A percentile compares a stretch with the other conserved stretches of the same genome.
These are phyloP conservation scores for Thuidium tamariscinum DNA, from an alignment of 225 moss, liverwort and hornwort genomes.

Conservation along the genomic window DNA sequence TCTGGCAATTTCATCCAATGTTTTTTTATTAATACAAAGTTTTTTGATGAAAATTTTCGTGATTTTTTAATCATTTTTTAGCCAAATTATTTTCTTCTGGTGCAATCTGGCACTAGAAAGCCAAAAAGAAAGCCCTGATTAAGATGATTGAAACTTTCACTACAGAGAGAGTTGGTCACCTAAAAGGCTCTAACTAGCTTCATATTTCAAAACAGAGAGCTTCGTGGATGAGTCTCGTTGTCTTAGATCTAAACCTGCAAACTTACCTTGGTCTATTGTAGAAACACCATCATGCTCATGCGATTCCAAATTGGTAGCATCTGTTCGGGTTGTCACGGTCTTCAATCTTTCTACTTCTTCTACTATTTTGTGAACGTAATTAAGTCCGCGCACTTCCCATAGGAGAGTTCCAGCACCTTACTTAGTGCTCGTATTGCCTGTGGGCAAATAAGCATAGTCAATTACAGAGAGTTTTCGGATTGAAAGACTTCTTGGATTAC, in stretches of 20 bases:
- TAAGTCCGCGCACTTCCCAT: constrained; percentile 65
- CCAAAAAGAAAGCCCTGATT: too few species aligned
- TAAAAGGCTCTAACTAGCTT: too few species aligned
- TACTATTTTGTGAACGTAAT: constrained; percentile 39
- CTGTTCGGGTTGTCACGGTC: background rate
- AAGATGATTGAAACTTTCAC: background rate
- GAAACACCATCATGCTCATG: background rate
- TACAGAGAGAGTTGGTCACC: background rate
- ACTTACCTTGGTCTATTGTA: background rate
- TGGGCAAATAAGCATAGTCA: background rate
- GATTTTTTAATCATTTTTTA: too few species aligned
- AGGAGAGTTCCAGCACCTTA: constrained; percentile 78
- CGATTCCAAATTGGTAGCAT: background rate
- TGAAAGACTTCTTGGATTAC: background rate
- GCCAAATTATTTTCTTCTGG: too few species aligned
- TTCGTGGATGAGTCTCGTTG: background rate
- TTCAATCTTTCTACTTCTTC: constrained; percentile 54
- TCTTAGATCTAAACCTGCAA: background rate
- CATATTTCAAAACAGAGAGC: too few species aligned
- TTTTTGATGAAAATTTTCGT: too few species aligned
- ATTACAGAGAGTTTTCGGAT: background rate
- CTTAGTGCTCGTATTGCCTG: constrained; percentile 71
- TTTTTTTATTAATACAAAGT: too few species aligned
- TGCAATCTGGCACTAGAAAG: too few species aligned
- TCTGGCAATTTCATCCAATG: too few species aligned